Conservation (phyloP, 1,139 yeast genomes). For the Sugiyamaella grinbergsii region DNA sequence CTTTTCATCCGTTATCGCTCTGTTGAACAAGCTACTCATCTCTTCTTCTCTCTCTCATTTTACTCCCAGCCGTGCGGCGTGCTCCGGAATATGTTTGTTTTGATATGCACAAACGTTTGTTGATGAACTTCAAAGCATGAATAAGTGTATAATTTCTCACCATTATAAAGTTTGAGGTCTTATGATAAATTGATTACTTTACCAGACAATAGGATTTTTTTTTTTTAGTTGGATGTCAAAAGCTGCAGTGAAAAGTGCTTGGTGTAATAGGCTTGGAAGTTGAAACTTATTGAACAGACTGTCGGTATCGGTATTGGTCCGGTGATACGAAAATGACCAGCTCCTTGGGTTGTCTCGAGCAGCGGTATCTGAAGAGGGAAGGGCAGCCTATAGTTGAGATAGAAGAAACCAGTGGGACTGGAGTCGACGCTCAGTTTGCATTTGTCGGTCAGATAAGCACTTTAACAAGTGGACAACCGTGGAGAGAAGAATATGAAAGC, state of each 20-base stretch:
- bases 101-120: slow-evolving; percentile 14
- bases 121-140: background rate
- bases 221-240: no score
- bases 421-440: background rate
- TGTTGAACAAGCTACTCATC: no score
- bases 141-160: no score
- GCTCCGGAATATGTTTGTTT: slow-evolving; percentile 10
- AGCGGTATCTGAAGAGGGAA: background rate
- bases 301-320: no score
- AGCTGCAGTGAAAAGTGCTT: background rate
- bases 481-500: background rate
- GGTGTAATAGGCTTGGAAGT: no score
- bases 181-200: no score
- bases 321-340: no score
- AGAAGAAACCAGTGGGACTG: background rate
- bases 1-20: no score
- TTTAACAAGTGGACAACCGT: background rate
- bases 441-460: background rate
- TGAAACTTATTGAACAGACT: no score
- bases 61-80: slow-evolving; percentile 13
- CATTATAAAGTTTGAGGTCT: no score
- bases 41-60: no score
- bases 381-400: background rate
- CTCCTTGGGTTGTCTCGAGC: background rate
- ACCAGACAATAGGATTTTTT: no score